A percentile compares a stretch with the other conserved stretches of the same genome.
Evolutionary conservation across 306 rosid genomes (phyloP).

Genomic region (Prunus persica): DNA sequence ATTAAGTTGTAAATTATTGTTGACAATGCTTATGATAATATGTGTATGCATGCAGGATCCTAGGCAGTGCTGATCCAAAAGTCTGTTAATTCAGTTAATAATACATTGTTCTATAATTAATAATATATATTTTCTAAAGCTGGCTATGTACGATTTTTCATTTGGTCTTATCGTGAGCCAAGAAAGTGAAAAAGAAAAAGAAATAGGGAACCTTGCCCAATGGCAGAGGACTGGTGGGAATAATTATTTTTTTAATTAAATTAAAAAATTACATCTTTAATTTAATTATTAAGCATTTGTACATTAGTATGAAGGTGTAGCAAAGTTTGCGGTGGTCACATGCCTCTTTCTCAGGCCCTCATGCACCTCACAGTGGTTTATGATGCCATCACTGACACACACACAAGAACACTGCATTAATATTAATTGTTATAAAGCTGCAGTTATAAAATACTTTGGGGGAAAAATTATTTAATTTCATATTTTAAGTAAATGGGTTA

Average conservation of each 20-base stretch:
- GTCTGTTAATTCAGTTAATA: constrained; percentile 23
- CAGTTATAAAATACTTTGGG: not conserved
- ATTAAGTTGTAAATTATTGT: not conserved
- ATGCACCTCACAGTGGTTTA: constrained; percentile 30
- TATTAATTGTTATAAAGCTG: constrained; percentile 8
- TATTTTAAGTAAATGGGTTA: no score
- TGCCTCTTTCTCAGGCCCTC: constrained; percentile 27
- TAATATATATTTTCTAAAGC: not conserved
- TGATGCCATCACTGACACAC: constrained; percentile 27
- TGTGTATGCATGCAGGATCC: no score
- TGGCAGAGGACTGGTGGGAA: constrained; percentile 8
- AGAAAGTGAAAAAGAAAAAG: not conserved
- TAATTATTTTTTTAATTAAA: not conserved
- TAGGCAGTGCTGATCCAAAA: constrained; percentile 63
- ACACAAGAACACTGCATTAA: not conserved
- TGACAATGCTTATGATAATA: not conserved
- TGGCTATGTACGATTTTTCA: not conserved
- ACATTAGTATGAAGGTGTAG: constrained; percentile 30
- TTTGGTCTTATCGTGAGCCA: not conserved
- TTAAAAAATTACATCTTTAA: constrained; percentile 1
- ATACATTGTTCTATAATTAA: not conserved
- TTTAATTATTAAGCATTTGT: constrained; percentile 24
- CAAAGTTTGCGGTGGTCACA: constrained; percentile 68
- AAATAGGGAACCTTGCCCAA: not conserved
- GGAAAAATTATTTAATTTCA: not conserved